Evolutionary conservation across 352 stramenopile species (phyloP).

Genomic region (Phytophthora citricola): DNA sequence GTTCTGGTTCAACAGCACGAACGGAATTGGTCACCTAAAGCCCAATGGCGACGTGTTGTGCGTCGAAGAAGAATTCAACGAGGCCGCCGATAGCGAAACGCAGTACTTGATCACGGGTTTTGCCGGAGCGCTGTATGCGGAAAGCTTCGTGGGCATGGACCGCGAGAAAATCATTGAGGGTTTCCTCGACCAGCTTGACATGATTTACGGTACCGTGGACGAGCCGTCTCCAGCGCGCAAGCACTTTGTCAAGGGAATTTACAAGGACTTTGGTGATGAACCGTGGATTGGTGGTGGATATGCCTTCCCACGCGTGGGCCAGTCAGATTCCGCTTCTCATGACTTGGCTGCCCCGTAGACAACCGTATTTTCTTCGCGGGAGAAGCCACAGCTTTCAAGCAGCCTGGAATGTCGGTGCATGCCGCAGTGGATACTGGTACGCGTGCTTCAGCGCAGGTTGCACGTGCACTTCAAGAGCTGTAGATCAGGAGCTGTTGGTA

Average conservation of each 20-base stretch:
- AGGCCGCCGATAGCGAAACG: constrained; percentile 22
- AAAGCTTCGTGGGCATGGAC: constrained; percentile 51
- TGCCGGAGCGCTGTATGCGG: constrained; percentile 70
- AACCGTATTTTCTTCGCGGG: constrained; percentile 82
- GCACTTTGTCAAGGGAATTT: constrained; percentile 76
- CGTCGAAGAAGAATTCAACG: constrained; percentile 12
- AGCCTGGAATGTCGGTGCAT: constrained; percentile 85
- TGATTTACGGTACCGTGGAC: constrained; percentile 73
- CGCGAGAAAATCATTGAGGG: constrained; percentile 61
- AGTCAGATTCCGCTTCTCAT: constrained; percentile 62
- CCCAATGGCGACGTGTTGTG: constrained; percentile 59
- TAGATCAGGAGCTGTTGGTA: constrained; percentile 8
- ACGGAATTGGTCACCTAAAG: constrained; percentile 67
- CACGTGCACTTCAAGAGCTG: constrained; percentile 40
- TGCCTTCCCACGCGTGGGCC: constrained; percentile 76
- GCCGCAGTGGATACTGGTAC: constrained; percentile 82
- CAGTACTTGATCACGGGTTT: constrained; percentile 84
- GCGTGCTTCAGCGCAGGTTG: constrained; percentile 66
- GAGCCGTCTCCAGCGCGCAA: constrained; percentile 59
- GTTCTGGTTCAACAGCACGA: constrained; percentile 84
- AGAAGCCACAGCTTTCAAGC: constrained; percentile 82
- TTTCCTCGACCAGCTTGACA: constrained; percentile 79
- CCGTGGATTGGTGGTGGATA: constrained; percentile 77
- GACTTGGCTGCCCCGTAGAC: constrained; percentile 71
- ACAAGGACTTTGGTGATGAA: constrained; percentile 82